Percentiles rank a stretch among this genome's conserved stretches.
Conservation (phyloP, 2,329 filamentous ascomycete species). For the Monilinia fructigena region DNA sequence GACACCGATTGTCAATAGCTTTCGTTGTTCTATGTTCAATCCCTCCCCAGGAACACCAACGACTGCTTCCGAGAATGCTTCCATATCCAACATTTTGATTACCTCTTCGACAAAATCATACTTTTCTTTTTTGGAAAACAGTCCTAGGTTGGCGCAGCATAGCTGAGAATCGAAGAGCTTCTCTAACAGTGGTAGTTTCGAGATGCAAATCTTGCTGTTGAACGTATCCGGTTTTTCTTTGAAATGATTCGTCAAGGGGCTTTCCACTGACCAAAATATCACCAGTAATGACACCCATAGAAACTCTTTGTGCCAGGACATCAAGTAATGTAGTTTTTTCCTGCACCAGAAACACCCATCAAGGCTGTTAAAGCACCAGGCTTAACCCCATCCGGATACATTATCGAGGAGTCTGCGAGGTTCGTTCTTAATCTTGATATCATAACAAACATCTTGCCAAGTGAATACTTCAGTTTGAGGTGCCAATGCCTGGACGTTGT, state of each 20-base stretch:
- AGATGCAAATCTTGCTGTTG: slow-evolving; percentile 93
- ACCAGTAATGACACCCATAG: slow-evolving; percentile 85
- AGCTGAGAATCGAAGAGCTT: slow-evolving; percentile 84
- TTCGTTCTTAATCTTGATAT: slow-evolving; percentile 69
- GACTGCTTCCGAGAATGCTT: slow-evolving; percentile 85
- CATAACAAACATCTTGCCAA: slow-evolving; percentile 59
- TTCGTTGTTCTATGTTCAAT: slow-evolving; percentile 68
- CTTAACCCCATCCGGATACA: slow-evolving; percentile 72
- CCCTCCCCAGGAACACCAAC: slow-evolving; percentile 90
- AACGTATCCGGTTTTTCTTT: slow-evolving; percentile 88
- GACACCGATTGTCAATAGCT: slow-evolving; percentile 90
- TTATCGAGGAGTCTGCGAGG: slow-evolving; percentile 64
- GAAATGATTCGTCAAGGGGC: slow-evolving; percentile 62
- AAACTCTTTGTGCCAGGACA: slow-evolving; percentile 75
- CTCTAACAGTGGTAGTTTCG: slow-evolving; percentile 70
- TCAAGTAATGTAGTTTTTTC: slow-evolving; percentile 87
- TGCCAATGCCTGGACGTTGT: slow-evolving; percentile 34
- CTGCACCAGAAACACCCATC: slow-evolving; percentile 74
- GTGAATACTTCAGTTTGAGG: slow-evolving; percentile 39
- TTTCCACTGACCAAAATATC: slow-evolving; percentile 59
- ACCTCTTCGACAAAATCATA: slow-evolving; percentile 86
- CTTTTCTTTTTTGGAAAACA: slow-evolving; percentile 72
- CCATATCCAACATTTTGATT: slow-evolving; percentile 87
- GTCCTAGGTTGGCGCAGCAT: slow-evolving; percentile 79
- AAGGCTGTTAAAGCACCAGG: slow-evolving; percentile 68